These are phyloP conservation scores for Pseudonitzschia pungens DNA, from an alignment of 108 stramenopile species.

Conservation along the genomic window DNA sequence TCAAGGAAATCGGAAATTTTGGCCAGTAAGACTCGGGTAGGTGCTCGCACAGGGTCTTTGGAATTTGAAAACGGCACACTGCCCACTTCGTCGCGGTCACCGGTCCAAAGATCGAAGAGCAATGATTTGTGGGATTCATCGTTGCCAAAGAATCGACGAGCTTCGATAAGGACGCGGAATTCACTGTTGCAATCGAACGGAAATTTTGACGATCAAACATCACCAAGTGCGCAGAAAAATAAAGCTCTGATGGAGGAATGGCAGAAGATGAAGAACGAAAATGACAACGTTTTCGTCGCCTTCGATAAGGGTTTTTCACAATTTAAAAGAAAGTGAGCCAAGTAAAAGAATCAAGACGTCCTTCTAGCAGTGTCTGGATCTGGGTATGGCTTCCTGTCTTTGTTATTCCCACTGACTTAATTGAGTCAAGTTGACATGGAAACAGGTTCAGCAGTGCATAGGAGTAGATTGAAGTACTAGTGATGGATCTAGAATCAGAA, in stretches of 20 bases:
- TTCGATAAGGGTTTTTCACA: neutral
- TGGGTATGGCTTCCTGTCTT: no score
- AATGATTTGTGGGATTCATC: neutral
- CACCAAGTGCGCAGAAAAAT: neutral
- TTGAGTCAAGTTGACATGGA: no score
- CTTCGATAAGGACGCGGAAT: neutral
- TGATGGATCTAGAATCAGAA: no score
- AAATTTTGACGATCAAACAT: neutral
- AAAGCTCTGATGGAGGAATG: conserved; percentile 5
- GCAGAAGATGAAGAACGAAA: conserved; percentile 17
- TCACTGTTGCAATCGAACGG: neutral
- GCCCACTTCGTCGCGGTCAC: neutral
- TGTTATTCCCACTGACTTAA: no score
- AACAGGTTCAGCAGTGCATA: no score
- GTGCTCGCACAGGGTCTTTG: neutral
- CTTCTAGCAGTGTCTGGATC: no score
- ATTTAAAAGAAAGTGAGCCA: neutral
- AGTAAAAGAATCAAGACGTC: no score
- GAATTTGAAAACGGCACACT: neutral
- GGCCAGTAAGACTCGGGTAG: conserved; percentile 16
- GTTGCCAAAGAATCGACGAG: neutral
- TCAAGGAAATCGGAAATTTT: conserved; percentile 29
- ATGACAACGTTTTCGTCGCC: neutral
- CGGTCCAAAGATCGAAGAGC: neutral
- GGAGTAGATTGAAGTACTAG: no score